Percentiles rank a stretch among this genome's conserved stretches.
These are phyloP conservation scores for Boletus rubropictus DNA, from an alignment of 768 basidiomycete genomes.

Conservation along the genomic window DNA sequence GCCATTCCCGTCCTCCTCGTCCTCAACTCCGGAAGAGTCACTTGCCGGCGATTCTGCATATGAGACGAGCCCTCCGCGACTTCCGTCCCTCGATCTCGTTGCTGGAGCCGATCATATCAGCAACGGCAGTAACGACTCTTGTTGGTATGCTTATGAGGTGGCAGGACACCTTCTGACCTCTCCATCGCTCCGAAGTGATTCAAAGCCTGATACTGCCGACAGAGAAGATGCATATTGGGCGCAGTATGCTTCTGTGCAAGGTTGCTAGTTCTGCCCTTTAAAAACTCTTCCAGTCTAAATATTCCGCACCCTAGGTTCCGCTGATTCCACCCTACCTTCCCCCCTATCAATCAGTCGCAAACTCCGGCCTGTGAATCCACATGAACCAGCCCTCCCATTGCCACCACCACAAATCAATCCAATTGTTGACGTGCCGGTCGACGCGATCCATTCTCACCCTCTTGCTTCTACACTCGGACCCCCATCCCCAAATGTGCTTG, in stretches of 20 bases:
- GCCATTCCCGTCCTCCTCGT: constrained; percentile 56
- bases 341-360: constrained; percentile 32
- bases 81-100: neutral
- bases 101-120: constrained; percentile 19
- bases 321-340: constrained; percentile 64
- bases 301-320: constrained; percentile 45
- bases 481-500: constrained; percentile 25
- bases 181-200: constrained; percentile 17
- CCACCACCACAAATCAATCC: constrained; percentile 5
- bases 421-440: constrained; percentile 11
- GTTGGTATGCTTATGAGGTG: constrained; percentile 63
- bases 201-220: constrained; percentile 7
- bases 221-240: constrained; percentile 72
- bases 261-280: constrained; percentile 32
- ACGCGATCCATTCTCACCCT: constrained; percentile 16
- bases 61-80: neutral
- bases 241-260: constrained; percentile 64
- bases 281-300: constrained; percentile 4
- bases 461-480: constrained; percentile 11
- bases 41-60: constrained; percentile 22
- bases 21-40: constrained; percentile 24
- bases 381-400: neutral
- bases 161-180: constrained; percentile 27
- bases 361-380: constrained; percentile 12
- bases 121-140: constrained; percentile 43